phyloP scores from a whole-genome alignment of 192 early-diverging fungal genomes.

The Gaertneriomyces sp. region DNA sequence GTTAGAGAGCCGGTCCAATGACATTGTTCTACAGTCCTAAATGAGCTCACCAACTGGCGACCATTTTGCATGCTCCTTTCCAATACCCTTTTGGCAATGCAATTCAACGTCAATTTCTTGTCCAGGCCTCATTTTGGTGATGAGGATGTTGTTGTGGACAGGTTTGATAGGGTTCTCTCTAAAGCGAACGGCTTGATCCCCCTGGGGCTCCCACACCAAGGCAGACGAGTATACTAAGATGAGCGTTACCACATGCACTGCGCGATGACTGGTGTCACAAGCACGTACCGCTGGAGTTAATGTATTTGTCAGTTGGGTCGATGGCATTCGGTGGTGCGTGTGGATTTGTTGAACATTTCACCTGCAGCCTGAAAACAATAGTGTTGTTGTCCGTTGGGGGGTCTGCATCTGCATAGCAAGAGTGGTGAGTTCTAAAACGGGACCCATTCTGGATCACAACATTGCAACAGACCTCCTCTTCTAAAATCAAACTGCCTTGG shows the following conservation, averaged over 20 bases:
- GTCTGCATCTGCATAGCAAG: slow-evolving; percentile 50
- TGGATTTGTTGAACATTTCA: slow-evolving; percentile 66
- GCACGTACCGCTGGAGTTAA: slow-evolving; percentile 59
- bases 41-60: slow-evolving; percentile 73
- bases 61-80: slow-evolving; percentile 96
- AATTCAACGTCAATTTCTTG: slow-evolving; percentile 79
- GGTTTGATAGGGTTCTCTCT: slow-evolving; percentile 65
- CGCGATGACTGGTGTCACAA: not conserved
- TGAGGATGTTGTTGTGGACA: slow-evolving; percentile 86
- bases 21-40: not conserved
- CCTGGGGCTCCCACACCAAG: slow-evolving; percentile 86
- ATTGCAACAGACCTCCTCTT: slow-evolving; percentile 21
- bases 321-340: slow-evolving; percentile 59
- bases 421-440: not conserved
- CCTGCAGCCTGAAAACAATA: slow-evolving; percentile 80
- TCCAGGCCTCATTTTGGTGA: slow-evolving; percentile 90
- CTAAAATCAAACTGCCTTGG: slow-evolving; percentile 77
- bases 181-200: slow-evolving; percentile 76
- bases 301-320: slow-evolving; percentile 70
- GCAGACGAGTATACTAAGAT: slow-evolving; percentile 65
- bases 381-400: slow-evolving; percentile 89
- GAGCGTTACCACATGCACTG: not conserved
- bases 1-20: not conserved
- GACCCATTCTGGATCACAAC: not conserved
- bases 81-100: slow-evolving; percentile 89